Evolutionary conservation across 192 early-diverging fungal species (phyloP).

Genomic region (Gamsiella multidivaricata): DNA sequence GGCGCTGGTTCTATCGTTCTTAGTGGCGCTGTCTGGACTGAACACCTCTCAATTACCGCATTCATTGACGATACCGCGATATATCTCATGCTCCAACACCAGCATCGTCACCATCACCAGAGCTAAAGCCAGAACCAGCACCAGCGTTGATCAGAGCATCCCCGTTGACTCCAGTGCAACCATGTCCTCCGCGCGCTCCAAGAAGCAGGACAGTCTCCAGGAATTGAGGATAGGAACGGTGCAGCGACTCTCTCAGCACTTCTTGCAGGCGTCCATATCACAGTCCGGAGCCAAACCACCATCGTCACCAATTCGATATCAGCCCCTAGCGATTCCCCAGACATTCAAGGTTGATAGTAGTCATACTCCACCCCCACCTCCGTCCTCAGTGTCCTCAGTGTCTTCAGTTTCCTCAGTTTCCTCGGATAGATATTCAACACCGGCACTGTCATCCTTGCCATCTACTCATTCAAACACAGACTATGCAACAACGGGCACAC

Average conservation of each 20-base stretch:
- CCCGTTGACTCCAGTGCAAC: not conserved
- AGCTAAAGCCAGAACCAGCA: no score
- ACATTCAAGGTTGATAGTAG: constrained; percentile 15
- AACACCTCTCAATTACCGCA: no score
- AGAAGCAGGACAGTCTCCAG: constrained; percentile 37
- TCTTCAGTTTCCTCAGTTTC: not conserved
- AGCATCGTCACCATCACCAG: no score
- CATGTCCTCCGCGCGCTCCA: constrained; percentile 32
- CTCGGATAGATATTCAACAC: not conserved
- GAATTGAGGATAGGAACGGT: constrained; percentile 40
- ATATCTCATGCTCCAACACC: no score
- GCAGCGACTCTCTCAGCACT: constrained; percentile 47
- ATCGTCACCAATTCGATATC: constrained; percentile 23
- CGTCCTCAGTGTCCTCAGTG: not conserved
- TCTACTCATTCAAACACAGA: not conserved
- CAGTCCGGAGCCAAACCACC: constrained; percentile 13
- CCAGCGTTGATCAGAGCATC: not conserved
- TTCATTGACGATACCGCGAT: no score
- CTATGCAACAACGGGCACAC: no score
- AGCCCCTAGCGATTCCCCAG: constrained; percentile 26
- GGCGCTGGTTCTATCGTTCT: no score
- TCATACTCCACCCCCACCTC: constrained; percentile 2
- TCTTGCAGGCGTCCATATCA: constrained; percentile 17
- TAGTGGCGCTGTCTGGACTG: no score
- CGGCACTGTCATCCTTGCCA: not conserved